A percentile compares a stretch with the other conserved stretches of the same genome.
Conservation (phyloP, 352 stramenopile species). For the Elongisporangium prolatum region DNA sequence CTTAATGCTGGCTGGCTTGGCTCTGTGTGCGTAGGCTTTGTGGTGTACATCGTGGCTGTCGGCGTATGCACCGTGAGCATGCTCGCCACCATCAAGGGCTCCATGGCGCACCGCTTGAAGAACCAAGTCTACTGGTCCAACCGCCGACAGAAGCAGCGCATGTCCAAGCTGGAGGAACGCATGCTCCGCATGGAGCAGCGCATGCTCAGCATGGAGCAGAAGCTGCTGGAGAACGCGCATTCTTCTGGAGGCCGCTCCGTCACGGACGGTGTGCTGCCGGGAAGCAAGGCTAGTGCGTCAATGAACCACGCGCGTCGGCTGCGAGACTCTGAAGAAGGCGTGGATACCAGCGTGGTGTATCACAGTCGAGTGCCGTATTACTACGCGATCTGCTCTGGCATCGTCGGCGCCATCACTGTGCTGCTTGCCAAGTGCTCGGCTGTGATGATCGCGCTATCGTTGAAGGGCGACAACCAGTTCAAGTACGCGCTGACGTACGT, state of each 20-base stretch:
- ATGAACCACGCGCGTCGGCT: not conserved
- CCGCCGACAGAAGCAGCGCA: conserved; percentile 73
- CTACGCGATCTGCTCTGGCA: conserved; percentile 83
- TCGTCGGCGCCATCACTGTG: conserved; percentile 81
- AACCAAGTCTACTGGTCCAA: conserved; percentile 84
- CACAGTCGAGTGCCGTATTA: conserved; percentile 71
- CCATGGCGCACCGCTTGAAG: conserved; percentile 76
- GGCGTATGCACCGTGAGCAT: conserved; percentile 73
- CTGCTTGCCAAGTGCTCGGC: conserved; percentile 82
- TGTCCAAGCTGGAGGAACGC: conserved; percentile 67
- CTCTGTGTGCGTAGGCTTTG: conserved; percentile 34
- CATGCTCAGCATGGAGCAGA: conserved; percentile 62
- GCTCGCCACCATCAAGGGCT: conserved; percentile 87
- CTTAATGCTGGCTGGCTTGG: too few relatives aligned
- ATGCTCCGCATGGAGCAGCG: conserved; percentile 66
- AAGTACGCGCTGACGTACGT: conserved; percentile 82
- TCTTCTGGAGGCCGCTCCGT: conserved; percentile 6
- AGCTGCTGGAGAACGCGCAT: conserved; percentile 30
- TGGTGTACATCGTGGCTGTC: conserved; percentile 78
- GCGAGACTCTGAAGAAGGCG: conserved; percentile 26
- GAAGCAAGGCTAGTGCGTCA: not conserved
- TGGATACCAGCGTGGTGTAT: conserved; percentile 20
- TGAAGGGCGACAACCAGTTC: conserved; percentile 86
- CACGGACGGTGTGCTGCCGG: conserved; percentile 5
- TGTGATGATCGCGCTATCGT: conserved; percentile 78